Percentiles rank a stretch among this genome's conserved stretches.
Conservation (phyloP, 2,329 filamentous ascomycete genomes). For the Rutstroemia sydowiana region DNA sequence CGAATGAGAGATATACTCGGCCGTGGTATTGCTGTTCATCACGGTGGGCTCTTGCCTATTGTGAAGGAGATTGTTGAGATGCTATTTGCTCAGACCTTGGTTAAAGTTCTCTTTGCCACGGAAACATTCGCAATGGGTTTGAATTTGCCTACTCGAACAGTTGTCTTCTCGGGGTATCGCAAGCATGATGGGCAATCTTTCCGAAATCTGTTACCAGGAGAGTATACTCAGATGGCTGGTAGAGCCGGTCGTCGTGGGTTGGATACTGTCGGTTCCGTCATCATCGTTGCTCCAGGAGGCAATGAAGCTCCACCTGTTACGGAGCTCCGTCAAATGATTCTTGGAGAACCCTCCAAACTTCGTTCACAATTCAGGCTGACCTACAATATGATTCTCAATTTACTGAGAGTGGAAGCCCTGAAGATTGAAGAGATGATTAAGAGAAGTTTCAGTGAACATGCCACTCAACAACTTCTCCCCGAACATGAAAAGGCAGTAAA, state of each 20-base stretch:
- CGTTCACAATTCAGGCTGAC: constrained; percentile 94
- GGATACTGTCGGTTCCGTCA: constrained; percentile 87
- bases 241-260: constrained; percentile 87
- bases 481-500: constrained; percentile 95
- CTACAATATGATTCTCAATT: constrained; percentile 98
- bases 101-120: constrained; percentile 95
- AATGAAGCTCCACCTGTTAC: constrained; percentile 84
- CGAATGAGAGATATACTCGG: constrained; percentile 77
- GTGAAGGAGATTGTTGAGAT: constrained; percentile 98
- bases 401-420: constrained; percentile 87
- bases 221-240: constrained; percentile 98
- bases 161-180: constrained; percentile 93
- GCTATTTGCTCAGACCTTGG: constrained; percentile 85
- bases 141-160: constrained; percentile 89
- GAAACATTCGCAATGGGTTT: constrained; percentile 99
- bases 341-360: constrained; percentile 90
- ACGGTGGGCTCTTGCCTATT: constrained; percentile 88
- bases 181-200: constrained; percentile 94
- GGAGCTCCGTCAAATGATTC: constrained; percentile 85
- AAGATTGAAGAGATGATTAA: constrained; percentile 99
- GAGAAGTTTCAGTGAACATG: constrained; percentile 96
- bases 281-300: constrained; percentile 74
- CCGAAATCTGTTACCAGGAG: constrained; percentile 82
- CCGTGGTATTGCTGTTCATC: constrained; percentile 90
- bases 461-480: constrained; percentile 85